Evolutionary conservation across 192 early-diverging fungal species (phyloP), one percentile per base, ranked within the genome.

Genomic region (Fimicolochytrium jonesii): DNA sequence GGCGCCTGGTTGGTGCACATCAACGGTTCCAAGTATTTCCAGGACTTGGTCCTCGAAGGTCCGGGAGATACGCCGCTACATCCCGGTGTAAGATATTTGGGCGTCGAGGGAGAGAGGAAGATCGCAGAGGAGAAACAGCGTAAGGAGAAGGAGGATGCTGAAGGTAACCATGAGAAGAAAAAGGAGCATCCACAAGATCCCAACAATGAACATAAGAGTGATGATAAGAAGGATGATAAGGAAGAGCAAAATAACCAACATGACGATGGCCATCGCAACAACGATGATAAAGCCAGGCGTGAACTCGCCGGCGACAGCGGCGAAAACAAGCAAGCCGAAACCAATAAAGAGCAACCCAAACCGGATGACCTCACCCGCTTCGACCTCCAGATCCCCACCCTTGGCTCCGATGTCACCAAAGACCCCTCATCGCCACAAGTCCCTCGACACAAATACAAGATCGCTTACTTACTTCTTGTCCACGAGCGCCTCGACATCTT

Each of bases 381-480:
- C n/a, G n/a, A n/a, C n/a, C n/a, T n/a, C n/a, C n/a, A n/a, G n/a
- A n/a, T n/a, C n/a, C n/a, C n/a, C n/a, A n/a, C n/a, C n/a, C n/a
- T n/a, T n/a, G n/a, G n/a, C n/a, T 4, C 53, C 53, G 36, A 33
- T 5, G 48, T 55, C 31, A n/a, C 10, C n/a, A 55, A 35, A 20
- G 33, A 55, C 33, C 17, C 35, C 32, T 34, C 53, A 35, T 34
- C n/a, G n/a, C 53, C 33, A 33, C 33, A 18, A 36, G 17, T 13
- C 53, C 53, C 53, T 30, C 53, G 53, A 17, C 39, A 31, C 22
- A 55, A 54, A 26, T 78, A 71, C 48, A 68, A 71, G 26, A 36
- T 81, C 13, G 79, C 79, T 4, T 81, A 81, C 60, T 41, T 81
- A 6, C 48, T 81, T 35, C 73, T 81, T 65, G 59, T 76, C 6